Conservation (phyloP, 2,329 filamentous ascomycete species). For the Aspergillus carbonarius region DNA sequence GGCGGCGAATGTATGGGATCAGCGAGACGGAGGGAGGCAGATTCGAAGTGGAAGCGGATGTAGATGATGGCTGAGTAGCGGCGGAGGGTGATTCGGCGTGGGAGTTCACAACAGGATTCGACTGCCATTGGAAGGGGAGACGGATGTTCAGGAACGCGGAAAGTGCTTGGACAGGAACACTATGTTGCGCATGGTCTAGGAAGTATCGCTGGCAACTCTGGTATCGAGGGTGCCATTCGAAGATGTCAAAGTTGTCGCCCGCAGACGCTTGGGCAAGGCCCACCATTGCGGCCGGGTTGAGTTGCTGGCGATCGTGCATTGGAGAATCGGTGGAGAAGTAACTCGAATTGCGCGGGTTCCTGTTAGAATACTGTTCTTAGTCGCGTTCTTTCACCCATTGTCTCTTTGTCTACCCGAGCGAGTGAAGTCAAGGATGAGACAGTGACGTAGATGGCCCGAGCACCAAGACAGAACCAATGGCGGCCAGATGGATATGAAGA, state of each 20-base stretch:
- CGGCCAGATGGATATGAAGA: neutral
- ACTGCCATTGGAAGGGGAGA: constrained; percentile 75
- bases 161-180: constrained; percentile 77
- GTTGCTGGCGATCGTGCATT: constrained; percentile 34
- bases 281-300: constrained; percentile 40
- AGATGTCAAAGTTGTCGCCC: constrained; percentile 60
- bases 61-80: constrained; percentile 40
- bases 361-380: constrained; percentile 17
- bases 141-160: constrained; percentile 90
- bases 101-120: constrained; percentile 49
- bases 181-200: constrained; percentile 85
- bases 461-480: neutral
- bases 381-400: constrained; percentile 4
- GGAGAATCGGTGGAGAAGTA: constrained; percentile 17
- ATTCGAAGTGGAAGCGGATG: constrained; percentile 37
- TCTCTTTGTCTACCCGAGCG: neutral
- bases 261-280: constrained; percentile 38
- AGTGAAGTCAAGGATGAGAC: neutral
- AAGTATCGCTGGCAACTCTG: constrained; percentile 90
- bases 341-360: constrained; percentile 19
- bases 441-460: neutral
- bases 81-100: constrained; percentile 28
- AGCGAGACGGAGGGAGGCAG: constrained; percentile 60
- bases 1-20: constrained; percentile 83
- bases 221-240: constrained; percentile 91